Evolutionary conservation across 306 rosid species (phyloP), one percentile per base, ranked within the genome.

Genomic region (Begonia loranthoides): DNA sequence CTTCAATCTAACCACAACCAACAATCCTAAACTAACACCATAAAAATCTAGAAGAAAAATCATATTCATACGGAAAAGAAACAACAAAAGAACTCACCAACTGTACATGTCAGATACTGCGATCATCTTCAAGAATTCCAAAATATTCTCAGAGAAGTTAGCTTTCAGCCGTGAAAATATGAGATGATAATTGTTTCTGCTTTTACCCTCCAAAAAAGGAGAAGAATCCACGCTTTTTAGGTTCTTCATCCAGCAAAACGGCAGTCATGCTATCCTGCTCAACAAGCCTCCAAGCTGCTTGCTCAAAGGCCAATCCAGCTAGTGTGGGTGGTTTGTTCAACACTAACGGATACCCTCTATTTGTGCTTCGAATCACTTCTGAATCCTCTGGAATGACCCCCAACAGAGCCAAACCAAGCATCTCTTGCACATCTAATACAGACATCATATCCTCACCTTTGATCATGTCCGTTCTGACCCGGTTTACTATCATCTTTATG

Each of bases 381-480:
- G 79, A 49, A 58, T 92, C 99, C 64, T 86, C 99, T 0, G 94
- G 96, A 50, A 92, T 92, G 22, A 66, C 84, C 15, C 99, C 99
- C 17, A 92, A 60, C 57, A 92, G 68, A 9, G 99, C 82, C 79
- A 92, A 61, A 0, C 99, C 99, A 54, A 92, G 52, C 96, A 92
- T 92, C 54, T 92, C 99, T 55, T 92, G 99, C 56, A 92, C 94
- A 38, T 92, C 99, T 28, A 90, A 69, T 65, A 86, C 99, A 0
- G 96, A 86, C 99, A 92, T 83, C 99, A 92, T 92, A 48, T 92
- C 99, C 54, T 92, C 96, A 1, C 99, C 99, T 41, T 75, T 83
- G 44, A 92, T 92, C 99, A 92, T 82, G 58, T 92, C 99, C 0
- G 99, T 92, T 63, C 96, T 55, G 55, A 92, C 99, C 67, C 99